Base-by-base conservation (phyloP, 352 stramenopile genomes). In the Phytophthora agathidicida region DNA sequence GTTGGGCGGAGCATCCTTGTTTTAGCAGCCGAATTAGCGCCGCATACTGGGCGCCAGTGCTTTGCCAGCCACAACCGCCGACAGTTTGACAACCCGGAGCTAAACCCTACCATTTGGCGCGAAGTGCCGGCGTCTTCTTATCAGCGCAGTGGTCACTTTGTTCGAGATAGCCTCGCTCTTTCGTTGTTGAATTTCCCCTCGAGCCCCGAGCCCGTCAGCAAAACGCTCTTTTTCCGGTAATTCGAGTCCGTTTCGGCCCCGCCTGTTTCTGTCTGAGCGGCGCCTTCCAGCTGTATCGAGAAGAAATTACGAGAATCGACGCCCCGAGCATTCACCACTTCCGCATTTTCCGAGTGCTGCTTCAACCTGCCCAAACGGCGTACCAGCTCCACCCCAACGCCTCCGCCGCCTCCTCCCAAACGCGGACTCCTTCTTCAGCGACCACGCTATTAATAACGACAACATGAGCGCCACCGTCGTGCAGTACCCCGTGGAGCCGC, bases 381-480 rank as follows among this genome's bases (percentile, higher is more conserved):
- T 37, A 54, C 5, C 26, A 50, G 43, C n/a, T n/a, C n/a, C n/a
- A n/a, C n/a, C n/a, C 16, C 27, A 48, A 16, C 33, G 35, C 24
- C 39, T 10, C 7, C 23, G 0, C 38, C 38, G 23, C 5, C 46
- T 14, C 45, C 31, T 1, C n/a, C 30, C 20, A 22, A n/a, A 30
- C 27, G 11, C 44, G 3, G n/a, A n/a, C n/a, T n/a, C n/a, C n/a
- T n/a, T n/a, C n/a, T n/a, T n/a, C n/a, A n/a, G n/a, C n/a, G n/a
- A n/a, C n/a, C n/a, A n/a, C n/a, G n/a, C n/a, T n/a, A n/a, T n/a
- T n/a, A n/a, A n/a, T n/a, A n/a, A n/a, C n/a, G 27, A 17, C 16
- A 46, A 23, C 24, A 94, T 94, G 85, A 94, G 83, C 59, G 85
- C 85, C 11, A 93, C 83, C 27, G 82, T 94, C 41, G 85, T 84